Percentiles rank a stretch among this genome's conserved stretches.
Conservation (phyloP, 768 basidiomycete genomes). For the Leccinum rimulosum region DNA sequence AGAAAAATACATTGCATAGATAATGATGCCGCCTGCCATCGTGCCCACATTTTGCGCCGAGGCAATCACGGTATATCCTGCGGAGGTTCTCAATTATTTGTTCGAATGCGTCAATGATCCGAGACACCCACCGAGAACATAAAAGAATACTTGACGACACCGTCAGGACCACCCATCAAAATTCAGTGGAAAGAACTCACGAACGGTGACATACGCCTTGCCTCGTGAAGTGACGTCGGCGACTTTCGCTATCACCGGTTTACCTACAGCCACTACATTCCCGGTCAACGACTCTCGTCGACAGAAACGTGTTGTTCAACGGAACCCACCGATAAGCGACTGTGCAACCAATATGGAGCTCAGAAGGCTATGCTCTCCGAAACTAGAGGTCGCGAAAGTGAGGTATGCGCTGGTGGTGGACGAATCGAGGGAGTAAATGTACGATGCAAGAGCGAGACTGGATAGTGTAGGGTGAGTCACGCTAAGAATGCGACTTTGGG, state of each 20-base stretch:
- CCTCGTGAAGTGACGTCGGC: constrained; percentile 71
- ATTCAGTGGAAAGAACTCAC: constrained; percentile 37
- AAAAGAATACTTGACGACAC: constrained; percentile 46
- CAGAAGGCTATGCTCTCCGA: constrained; percentile 52
- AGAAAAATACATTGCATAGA: constrained; percentile 51
- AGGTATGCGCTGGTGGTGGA: constrained; percentile 69
- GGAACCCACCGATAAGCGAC: constrained; percentile 48
- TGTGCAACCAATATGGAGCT: constrained; percentile 55
- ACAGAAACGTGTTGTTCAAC: constrained; percentile 7
- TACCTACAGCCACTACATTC: constrained; percentile 44
- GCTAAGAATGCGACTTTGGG: background rate
- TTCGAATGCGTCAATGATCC: background rate
- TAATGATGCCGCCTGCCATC: constrained; percentile 52
- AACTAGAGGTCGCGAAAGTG: constrained; percentile 51
- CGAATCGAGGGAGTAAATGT: constrained; percentile 74
- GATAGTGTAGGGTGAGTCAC: background rate
- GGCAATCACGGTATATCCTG: constrained; percentile 54
- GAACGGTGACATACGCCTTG: constrained; percentile 54
- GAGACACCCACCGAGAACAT: constrained; percentile 50
- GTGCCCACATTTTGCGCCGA: constrained; percentile 44
- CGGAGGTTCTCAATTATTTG: background rate
- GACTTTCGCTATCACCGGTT: constrained; percentile 72
- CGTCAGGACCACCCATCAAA: background rate
- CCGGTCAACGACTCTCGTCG: background rate
- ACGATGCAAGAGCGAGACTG: constrained; percentile 64